Evolutionary conservation across 768 basidiomycete genomes (phyloP).

Genomic region (Rubroboletus pulcherrimus): DNA sequence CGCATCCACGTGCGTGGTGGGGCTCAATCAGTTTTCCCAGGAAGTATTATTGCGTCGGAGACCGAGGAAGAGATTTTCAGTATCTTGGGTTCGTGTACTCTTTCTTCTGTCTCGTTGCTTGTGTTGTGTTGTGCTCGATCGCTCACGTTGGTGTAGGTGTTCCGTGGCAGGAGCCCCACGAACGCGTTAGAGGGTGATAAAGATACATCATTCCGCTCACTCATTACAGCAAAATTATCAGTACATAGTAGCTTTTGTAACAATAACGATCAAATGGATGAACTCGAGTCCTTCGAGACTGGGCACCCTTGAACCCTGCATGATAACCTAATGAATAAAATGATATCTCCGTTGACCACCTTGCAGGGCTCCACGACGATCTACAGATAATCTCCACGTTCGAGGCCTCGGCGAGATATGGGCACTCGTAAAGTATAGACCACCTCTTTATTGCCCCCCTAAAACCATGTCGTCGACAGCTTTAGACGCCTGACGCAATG

Average conservation of each 20-base stretch:
- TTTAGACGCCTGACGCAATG: conserved; percentile 7
- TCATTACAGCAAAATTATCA: not conserved
- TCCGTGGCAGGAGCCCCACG: conserved; percentile 80
- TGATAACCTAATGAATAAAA: not conserved
- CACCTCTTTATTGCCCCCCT: not conserved
- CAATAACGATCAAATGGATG: not conserved
- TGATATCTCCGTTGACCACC: not conserved
- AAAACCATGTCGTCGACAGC: not conserved
- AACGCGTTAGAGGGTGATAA: conserved; percentile 49
- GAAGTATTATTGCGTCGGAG: conserved; percentile 69
- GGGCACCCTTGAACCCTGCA: not conserved
- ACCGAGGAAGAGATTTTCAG: conserved; percentile 86
- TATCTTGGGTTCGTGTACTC: conserved; percentile 48
- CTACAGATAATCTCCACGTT: not conserved
- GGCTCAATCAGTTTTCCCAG: conserved; percentile 32
- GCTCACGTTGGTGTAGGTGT: conserved; percentile 39
- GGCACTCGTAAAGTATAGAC: not conserved
- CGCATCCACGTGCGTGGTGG: not conserved
- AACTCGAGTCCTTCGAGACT: not conserved
- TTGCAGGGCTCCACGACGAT: not conserved
- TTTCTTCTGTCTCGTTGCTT: not conserved
- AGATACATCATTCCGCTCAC: not conserved
- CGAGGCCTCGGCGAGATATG: too few species aligned
- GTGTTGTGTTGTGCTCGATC: not conserved
- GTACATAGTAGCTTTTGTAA: not conserved